Base-by-base conservation (phyloP, 78 protist species). In the Neovahlkampfia damariscottae region DNA sequence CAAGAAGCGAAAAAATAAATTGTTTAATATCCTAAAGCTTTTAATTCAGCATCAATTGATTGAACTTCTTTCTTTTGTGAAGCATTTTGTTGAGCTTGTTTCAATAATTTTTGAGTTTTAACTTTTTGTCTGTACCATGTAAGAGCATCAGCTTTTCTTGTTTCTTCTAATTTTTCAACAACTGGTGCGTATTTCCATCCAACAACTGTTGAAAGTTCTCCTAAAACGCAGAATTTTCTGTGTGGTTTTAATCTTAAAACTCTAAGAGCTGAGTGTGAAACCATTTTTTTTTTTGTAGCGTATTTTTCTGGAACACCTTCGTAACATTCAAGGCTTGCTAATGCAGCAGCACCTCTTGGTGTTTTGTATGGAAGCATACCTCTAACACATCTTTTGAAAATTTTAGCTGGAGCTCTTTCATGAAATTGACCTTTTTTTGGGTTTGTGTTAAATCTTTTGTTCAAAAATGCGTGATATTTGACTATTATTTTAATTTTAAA, bases 331-430 rank as follows among this genome's bases (percentile, higher is more conserved):
- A 82, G 70, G 70, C n/a, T 86, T 70, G 76, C 90, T 3, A 97
- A 77, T 6, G 99, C 99, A 2, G 78, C 81, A 10, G n/a, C 79
- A 39, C 99, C 99, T 34, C 98, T 96, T 28, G 84, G 58, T 50
- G 95, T 89, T 90, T 92, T 95, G 97, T 94, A 98, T 74, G 99
- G 99, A 58, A 98, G 66, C 99, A 98, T 98, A 32, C 99, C 99
- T 41, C 99, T 94, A 88, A 96, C 82, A 58, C 88, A 79, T 72
- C 95, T 82, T 89, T 78, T 85, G 83, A 96, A 72, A 76, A 96
- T 93, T 69, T 88, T 74, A 7, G 97, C 72, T 70, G 99, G 99
- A 3, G 98, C 80, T 38, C 97, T 90, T 85, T 70, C 72, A 82
- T 93, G 95, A 88, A 78, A 86, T 29, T 90, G 98, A 39, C 99